A percentile compares a stretch with the other conserved stretches of the same genome.
Conservation (phyloP, 1,284 basidiomycete species). For the Vanrija humicola region DNA sequence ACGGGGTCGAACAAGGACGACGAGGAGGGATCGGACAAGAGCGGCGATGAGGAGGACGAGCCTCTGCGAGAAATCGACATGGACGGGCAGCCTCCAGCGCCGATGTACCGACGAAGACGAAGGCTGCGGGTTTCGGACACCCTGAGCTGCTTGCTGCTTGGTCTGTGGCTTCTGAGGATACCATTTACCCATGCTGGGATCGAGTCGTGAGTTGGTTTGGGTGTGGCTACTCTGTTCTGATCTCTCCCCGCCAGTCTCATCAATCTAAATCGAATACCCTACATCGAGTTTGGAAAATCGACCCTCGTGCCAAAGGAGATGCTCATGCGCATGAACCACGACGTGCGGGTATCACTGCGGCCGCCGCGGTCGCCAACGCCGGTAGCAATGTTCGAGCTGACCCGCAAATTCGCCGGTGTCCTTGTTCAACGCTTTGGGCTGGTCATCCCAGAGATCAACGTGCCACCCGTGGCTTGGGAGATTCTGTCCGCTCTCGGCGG, state of each 20-base stretch:
- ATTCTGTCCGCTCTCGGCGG: constrained; percentile 65
- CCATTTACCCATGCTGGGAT: constrained; percentile 72
- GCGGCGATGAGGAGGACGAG: constrained; percentile 2
- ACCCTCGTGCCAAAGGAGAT: constrained; percentile 61
- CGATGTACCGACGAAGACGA: neutral
- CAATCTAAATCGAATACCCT: constrained; percentile 71
- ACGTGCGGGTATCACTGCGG: constrained; percentile 5
- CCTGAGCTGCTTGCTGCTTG: constrained; percentile 56
- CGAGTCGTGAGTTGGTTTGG: constrained; percentile 55
- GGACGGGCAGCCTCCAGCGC: neutral
- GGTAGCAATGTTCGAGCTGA: constrained; percentile 14
- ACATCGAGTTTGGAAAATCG: constrained; percentile 65
- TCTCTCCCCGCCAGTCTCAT: constrained; percentile 48
- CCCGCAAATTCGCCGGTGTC: constrained; percentile 22
- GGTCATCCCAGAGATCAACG: constrained; percentile 72
- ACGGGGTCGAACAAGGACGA: neutral
- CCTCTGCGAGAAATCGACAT: neutral
- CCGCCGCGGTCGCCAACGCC: constrained; percentile 25
- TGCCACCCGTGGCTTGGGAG: constrained; percentile 76
- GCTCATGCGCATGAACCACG: constrained; percentile 20
- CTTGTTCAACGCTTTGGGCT: constrained; percentile 55
- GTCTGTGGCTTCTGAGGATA: constrained; percentile 71
- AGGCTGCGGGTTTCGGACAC: constrained; percentile 28
- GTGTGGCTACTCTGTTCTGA: neutral
- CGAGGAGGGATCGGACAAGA: constrained; percentile 1